phyloP scores from a whole-genome alignment of 306 rosid genomes.

The Hippophae gyantsensis region DNA sequence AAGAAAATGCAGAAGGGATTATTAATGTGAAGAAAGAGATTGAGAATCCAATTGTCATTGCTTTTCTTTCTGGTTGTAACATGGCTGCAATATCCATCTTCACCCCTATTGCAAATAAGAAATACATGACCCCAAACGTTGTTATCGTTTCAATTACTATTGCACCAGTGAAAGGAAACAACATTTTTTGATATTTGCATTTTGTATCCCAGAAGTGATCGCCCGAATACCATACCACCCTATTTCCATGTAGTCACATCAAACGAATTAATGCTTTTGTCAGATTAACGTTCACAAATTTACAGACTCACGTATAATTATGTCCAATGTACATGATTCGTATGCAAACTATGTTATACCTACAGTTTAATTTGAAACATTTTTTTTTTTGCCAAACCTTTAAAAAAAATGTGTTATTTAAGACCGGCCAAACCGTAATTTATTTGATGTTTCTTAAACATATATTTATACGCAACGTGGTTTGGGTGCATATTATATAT shows the following conservation, averaged over 20 bases:
- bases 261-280: no score
- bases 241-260: neutral
- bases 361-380: neutral
- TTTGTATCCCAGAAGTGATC: slow-evolving; percentile 37
- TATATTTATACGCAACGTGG: no score
- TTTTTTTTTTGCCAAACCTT: no score
- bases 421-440: no score
- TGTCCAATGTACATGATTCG: no score
- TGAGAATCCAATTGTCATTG: slow-evolving; percentile 27
- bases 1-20: slow-evolving; percentile 4
- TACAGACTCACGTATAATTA: no score
- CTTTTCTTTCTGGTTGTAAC: slow-evolving; percentile 32
- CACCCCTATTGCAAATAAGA: slow-evolving; percentile 36
- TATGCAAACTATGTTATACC: no score
- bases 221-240: slow-evolving; percentile 56
- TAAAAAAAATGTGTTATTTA: no score
- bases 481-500: no score
- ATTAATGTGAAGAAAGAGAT: slow-evolving; percentile 17
- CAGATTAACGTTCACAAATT: no score
- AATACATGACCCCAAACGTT: slow-evolving; percentile 37
- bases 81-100: slow-evolving; percentile 26
- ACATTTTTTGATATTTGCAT: neutral
- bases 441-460: no score
- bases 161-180: slow-evolving; percentile 37
- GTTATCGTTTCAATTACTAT: slow-evolving; percentile 31